Base-by-base conservation (phyloP, 2,329 filamentous ascomycete genomes). In the Aspergillus melleus region DNA sequence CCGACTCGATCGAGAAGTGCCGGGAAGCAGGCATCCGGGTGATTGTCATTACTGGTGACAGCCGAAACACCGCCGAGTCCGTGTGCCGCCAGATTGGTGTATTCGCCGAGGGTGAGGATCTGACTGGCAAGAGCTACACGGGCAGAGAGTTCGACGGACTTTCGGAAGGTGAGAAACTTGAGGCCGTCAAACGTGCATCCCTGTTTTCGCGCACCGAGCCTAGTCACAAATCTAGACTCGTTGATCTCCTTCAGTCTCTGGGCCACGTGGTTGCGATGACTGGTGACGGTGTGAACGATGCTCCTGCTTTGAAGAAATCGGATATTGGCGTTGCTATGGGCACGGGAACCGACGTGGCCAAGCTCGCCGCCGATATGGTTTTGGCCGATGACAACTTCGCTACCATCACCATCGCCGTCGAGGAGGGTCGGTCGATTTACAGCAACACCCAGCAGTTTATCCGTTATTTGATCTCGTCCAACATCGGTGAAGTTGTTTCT, bases 391-490 rank as follows among this genome's bases (percentile, higher is more conserved):
- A 97, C 80, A 99, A 99, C 83, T 99, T 99, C 77, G 95, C 95
- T 63, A 99, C 95, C 3, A 99, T 99, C 68, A 91, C 96, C 76
- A 84, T 92, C 58, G 95, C 95, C 53, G 93, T 99, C 64, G 95
- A 99, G 76, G 95, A 99, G 79, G 95, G 95, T 56, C 90, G 95
- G 64, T 93, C 93, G 64, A 99, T 99, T 79, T 99, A 97, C 86
- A 98, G 95, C 88, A 99, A 99, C 84, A 99, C 95, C 6, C 95
- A 99, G 76, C 95, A 99, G 76, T 99, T 99, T 79, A 99, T 99
- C 79, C 91, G 96, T 53, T 99, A 99, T 77, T 86, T 99, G 62
- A 99, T 99, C 76, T 98, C 94, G 9, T 98, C 94, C 65, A 99
- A 99, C 81, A 99, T 99, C 67, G 96, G 95, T 70, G 95, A 99